These are phyloP conservation scores for Gaultheria prostrata DNA, from an alignment of 148 eudicot species.

Conservation along the genomic window DNA sequence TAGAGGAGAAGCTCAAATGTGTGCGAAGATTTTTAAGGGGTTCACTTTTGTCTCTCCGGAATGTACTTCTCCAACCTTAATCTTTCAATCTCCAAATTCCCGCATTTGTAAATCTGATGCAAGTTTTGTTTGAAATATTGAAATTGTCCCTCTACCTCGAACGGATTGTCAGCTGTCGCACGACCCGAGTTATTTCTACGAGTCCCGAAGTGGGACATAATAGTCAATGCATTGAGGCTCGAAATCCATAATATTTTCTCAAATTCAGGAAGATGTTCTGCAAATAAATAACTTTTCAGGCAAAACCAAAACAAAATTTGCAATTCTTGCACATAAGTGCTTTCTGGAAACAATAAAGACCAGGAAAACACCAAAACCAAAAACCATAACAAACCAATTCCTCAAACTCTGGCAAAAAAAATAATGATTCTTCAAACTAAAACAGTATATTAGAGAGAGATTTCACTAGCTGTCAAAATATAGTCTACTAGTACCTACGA, in stretches of 20 bases:
- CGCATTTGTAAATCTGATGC: background rate
- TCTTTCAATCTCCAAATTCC: background rate
- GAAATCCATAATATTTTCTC: no score
- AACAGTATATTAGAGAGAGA: background rate
- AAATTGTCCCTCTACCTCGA: background rate
- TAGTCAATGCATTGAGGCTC: no score
- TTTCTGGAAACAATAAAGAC: background rate
- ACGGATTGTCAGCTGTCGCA: background rate
- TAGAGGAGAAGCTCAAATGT: background rate
- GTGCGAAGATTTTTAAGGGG: no score
- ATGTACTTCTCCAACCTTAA: no score
- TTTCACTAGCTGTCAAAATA: background rate
- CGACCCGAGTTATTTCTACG: background rate
- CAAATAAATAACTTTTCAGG: background rate
- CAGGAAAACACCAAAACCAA: background rate
- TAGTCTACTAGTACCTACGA: background rate
- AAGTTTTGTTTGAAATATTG: background rate
- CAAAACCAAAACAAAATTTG: background rate
- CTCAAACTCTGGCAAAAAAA: background rate
- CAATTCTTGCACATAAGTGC: background rate
- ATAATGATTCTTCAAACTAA: no score
- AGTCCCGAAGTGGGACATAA: background rate
- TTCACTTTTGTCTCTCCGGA: no score
- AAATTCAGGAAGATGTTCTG: background rate
- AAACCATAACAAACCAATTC: background rate